phyloP scores from a whole-genome alignment of 1,139 yeast genomes.

The Hansenula lynferdii region DNA sequence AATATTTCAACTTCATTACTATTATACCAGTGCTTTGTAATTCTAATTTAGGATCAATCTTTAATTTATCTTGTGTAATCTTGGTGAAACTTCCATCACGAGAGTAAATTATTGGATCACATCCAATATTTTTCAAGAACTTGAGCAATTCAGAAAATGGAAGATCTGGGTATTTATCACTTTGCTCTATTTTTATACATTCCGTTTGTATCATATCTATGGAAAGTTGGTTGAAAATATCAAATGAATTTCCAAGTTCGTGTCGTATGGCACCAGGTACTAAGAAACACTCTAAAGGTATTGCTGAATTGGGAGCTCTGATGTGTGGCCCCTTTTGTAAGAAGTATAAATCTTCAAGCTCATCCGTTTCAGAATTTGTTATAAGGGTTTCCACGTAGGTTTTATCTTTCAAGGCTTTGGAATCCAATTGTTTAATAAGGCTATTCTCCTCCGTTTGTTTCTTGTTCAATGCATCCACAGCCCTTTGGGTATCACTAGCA shows the following conservation, averaged over 20 bases:
- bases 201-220: not conserved
- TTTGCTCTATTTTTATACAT: no score
- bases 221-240: conserved; percentile 9
- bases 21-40: conserved; percentile 5
- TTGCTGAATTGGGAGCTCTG: not conserved
- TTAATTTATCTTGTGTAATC: conserved; percentile 5
- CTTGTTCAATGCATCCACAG: conserved; percentile 6
- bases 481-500: conserved; percentile 9
- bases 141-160: not conserved
- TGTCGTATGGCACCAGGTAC: conserved; percentile 3
- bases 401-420: conserved; percentile 9
- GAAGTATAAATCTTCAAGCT: conserved; percentile 13
- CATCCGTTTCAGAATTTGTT: conserved; percentile 2
- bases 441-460: not conserved
- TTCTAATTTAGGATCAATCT: conserved; percentile 6
- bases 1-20: conserved; percentile 6
- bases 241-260: not conserved
- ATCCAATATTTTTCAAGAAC: conserved; percentile 11
- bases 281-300: conserved; percentile 3
- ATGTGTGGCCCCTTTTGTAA: conserved; percentile 5
- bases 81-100: no score
- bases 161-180: not conserved
- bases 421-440: conserved; percentile 7
- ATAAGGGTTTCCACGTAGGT: conserved; percentile 11
- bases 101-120: no score